Conservation (phyloP, 306 rosid genomes). For the Calophaca sinica region DNA sequence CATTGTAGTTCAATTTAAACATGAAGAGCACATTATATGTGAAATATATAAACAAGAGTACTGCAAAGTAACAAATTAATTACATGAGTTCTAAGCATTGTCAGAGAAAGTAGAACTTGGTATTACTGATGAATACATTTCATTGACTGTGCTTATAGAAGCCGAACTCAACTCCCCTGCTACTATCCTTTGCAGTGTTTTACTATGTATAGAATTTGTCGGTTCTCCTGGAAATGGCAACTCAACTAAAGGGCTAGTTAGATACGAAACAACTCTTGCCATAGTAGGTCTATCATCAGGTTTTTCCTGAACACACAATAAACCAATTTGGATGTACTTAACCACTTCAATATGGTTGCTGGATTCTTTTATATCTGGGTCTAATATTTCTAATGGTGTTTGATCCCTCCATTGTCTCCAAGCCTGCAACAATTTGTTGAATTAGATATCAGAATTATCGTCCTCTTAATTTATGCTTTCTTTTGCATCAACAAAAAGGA, state of each 20-base stretch:
- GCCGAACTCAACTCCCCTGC: constrained; percentile 37
- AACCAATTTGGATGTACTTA: constrained; percentile 48
- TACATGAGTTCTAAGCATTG: constrained; percentile 4
- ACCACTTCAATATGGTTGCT: constrained; percentile 37
- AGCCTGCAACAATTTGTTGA: constrained; percentile 45
- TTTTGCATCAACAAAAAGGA: constrained; percentile 4
- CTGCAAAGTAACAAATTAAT: background rate
- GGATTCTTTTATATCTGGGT: constrained; percentile 43
- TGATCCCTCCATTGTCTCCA: constrained; percentile 60
- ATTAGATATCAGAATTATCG: background rate
- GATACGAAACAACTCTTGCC: constrained; percentile 43
- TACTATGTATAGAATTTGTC: background rate
- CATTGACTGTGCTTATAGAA: constrained; percentile 10
- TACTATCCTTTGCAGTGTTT: constrained; percentile 15
- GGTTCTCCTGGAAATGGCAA: constrained; percentile 41
- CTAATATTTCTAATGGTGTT: constrained; percentile 44
- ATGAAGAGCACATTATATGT: background rate
- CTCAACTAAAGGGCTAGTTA: constrained; percentile 37
- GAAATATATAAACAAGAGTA: constrained; percentile 14
- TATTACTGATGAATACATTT: constrained; percentile 32
- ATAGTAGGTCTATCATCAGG: constrained; percentile 48
- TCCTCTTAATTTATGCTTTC: background rate
- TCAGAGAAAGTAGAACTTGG: background rate
- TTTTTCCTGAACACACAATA: constrained; percentile 55
- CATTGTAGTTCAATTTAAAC: background rate